Evolutionary conservation across 352 stramenopile species (phyloP).

Genomic region (Globisporangium solare): DNA sequence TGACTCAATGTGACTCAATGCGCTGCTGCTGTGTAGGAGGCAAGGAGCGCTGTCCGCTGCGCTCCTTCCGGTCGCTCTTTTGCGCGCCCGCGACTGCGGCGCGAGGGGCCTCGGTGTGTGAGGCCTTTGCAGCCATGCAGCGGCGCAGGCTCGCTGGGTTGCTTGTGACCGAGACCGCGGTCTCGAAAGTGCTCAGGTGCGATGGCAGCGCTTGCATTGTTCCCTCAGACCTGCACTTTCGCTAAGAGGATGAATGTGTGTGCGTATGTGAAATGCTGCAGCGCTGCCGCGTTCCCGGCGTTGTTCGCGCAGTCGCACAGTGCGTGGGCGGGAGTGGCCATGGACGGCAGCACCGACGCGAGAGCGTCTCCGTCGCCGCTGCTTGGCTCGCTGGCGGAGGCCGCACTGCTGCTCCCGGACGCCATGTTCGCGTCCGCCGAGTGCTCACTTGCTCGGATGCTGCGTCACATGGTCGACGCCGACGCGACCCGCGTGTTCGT

Average conservation of each 20-base stretch:
- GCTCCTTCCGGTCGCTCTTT: constrained; percentile 48
- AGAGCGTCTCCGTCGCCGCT: constrained; percentile 5
- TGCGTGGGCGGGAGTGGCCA: background rate
- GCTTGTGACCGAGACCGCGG: constrained; percentile 13
- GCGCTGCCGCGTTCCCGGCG: constrained; percentile 15
- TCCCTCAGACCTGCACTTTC: background rate
- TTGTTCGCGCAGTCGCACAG: constrained; percentile 21
- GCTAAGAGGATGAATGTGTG: background rate
- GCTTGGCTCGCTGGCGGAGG: constrained; percentile 24
- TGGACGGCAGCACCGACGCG: background rate
- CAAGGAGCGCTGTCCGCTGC: constrained; percentile 27
- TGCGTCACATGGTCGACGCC: constrained; percentile 39
- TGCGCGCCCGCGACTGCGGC: constrained; percentile 27
- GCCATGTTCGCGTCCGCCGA: constrained; percentile 20
- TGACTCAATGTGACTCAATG: too few species aligned
- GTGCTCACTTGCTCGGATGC: constrained; percentile 35
- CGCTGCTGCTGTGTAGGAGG: too few species aligned
- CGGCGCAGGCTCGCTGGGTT: constrained; percentile 26
- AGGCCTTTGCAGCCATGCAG: constrained; percentile 33
- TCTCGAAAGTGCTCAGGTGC: constrained; percentile 13
- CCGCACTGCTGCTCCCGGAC: constrained; percentile 12
- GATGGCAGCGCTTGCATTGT: too few species aligned
- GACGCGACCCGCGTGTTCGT: constrained; percentile 27
- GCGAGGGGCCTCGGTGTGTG: constrained; percentile 22
- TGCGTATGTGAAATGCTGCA: background rate